Percentiles rank a stretch among this genome's conserved stretches.
Conservation (phyloP, 371 early-diverging fungal genomes). For the Phascolomyces articulosus region DNA sequence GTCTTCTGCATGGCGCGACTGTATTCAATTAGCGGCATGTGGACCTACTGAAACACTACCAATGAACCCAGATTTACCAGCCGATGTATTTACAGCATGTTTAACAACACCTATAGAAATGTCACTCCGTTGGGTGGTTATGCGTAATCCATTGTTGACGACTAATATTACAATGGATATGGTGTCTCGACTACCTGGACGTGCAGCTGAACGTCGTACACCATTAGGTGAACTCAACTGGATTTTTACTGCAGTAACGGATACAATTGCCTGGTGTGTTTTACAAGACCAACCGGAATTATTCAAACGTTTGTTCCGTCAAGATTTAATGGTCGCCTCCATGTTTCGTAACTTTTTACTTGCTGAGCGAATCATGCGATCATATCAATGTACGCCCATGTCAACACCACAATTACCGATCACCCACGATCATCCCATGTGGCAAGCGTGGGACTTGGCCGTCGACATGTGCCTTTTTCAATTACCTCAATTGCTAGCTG, state of each 20-base stretch:
- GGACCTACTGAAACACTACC: constrained; percentile 86
- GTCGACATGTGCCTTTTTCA: constrained; percentile 93
- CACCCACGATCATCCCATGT: constrained; percentile 95
- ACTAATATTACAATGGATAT: constrained; percentile 81
- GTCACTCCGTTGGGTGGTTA: constrained; percentile 91
- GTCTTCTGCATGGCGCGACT: constrained; percentile 70
- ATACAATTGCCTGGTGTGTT: constrained; percentile 98
- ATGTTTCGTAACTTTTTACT: constrained; percentile 95
- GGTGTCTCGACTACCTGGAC: constrained; percentile 89
- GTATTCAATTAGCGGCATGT: constrained; percentile 95
- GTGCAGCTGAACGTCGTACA: constrained; percentile 88
- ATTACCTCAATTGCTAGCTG: constrained; percentile 74
- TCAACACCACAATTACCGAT: constrained; percentile 83
- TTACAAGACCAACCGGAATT: constrained; percentile 79
- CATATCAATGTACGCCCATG: constrained; percentile 90
- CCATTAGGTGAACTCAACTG: constrained; percentile 97
- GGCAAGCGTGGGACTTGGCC: constrained; percentile 96
- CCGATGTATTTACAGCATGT: constrained; percentile 95
- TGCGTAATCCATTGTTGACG: constrained; percentile 78
- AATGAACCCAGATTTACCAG: constrained; percentile 93
- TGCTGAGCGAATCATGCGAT: constrained; percentile 94
- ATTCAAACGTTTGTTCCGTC: constrained; percentile 92
- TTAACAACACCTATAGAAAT: constrained; percentile 96
- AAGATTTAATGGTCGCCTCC: constrained; percentile 95
- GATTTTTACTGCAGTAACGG: constrained; percentile 98